These are phyloP conservation scores for Gaertneriomyces semiglobifer DNA, from an alignment of 192 early-diverging fungal genomes.

Conservation along the genomic window DNA sequence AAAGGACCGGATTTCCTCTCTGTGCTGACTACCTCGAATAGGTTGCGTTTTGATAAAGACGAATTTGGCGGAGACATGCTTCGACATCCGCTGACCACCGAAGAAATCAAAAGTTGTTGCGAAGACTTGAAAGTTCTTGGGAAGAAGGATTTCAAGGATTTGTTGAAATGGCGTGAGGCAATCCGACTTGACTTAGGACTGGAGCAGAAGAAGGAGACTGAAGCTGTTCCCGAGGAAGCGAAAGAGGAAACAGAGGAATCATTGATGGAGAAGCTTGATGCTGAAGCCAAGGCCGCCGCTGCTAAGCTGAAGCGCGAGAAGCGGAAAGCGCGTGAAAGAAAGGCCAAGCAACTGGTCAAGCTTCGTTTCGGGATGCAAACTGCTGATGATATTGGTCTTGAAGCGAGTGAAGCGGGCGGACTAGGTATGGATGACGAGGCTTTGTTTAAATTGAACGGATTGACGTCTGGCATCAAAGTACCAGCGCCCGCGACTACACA, in stretches of 20 bases:
- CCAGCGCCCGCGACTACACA: background rate
- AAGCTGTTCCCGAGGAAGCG: conserved; percentile 28
- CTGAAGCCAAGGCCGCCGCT: conserved; percentile 24
- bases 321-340: conserved; percentile 44
- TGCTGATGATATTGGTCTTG: conserved; percentile 50
- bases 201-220: conserved; percentile 45
- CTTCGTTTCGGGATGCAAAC: conserved; percentile 55
- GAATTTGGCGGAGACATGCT: conserved; percentile 54
- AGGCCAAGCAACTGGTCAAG: conserved; percentile 49
- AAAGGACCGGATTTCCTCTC: conserved; percentile 71
- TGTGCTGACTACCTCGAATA: conserved; percentile 73
- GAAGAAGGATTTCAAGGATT: conserved; percentile 85
- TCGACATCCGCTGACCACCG: conserved; percentile 66
- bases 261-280: conserved; percentile 22
- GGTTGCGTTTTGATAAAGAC: conserved; percentile 70
- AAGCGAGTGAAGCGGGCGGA: conserved; percentile 29
- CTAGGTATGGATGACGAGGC: conserved; percentile 20
- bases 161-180: conserved; percentile 84
- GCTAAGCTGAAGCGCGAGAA: conserved; percentile 35
- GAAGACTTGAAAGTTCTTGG: conserved; percentile 89
- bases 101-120: conserved; percentile 76
- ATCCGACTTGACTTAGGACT: conserved; percentile 63
- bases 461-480: conserved; percentile 5
- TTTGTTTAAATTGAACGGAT: conserved; percentile 18
- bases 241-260: conserved; percentile 54